Conservation (phyloP, 1,139 yeast species). For the Blastobotrys apis region DNA sequence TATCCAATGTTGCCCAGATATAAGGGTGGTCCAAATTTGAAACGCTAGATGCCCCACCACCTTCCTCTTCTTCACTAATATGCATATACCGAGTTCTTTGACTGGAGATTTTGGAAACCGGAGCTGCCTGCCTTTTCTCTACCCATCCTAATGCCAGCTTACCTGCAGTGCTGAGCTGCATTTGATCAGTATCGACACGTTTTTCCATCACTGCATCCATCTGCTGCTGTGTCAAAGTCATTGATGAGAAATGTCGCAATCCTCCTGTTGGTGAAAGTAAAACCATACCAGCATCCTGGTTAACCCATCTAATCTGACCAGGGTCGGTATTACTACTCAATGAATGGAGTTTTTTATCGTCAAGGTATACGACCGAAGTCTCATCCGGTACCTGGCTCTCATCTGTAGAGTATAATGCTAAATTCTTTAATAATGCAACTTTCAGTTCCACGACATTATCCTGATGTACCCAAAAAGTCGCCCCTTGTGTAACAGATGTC, state of each 20-base stretch:
- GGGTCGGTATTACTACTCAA: conserved; percentile 39
- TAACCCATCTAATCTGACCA: conserved; percentile 35
- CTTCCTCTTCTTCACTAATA: not conserved
- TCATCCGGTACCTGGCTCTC: conserved; percentile 1
- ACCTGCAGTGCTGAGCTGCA: conserved; percentile 22
- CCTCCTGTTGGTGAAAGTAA: conserved; percentile 51
- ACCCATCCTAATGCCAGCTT: conserved; percentile 40
- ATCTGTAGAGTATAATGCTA: conserved; percentile 19
- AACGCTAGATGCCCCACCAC: conserved; percentile 1
- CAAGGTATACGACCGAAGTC: conserved; percentile 32
- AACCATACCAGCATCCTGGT: conserved; percentile 23
- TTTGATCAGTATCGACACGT: conserved; percentile 1
- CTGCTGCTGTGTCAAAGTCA: conserved; percentile 33
- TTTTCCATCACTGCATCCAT: conserved; percentile 30
- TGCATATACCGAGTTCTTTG: conserved; percentile 31
- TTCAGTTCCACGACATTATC: conserved; percentile 40
- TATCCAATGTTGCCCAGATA: conserved; percentile 45
- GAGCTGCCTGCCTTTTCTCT: conserved; percentile 29
- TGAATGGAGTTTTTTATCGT: conserved; percentile 34
- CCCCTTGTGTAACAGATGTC: conserved; percentile 27
- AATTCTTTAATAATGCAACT: conserved; percentile 34
- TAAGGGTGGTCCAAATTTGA: conserved; percentile 23
- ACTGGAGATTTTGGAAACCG: conserved; percentile 27
- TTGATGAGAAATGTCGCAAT: conserved; percentile 43
- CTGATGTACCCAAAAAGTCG: conserved; percentile 40